phyloP scores from a whole-genome alignment of 805 yeast species.

The Kodamaea laetipori region DNA sequence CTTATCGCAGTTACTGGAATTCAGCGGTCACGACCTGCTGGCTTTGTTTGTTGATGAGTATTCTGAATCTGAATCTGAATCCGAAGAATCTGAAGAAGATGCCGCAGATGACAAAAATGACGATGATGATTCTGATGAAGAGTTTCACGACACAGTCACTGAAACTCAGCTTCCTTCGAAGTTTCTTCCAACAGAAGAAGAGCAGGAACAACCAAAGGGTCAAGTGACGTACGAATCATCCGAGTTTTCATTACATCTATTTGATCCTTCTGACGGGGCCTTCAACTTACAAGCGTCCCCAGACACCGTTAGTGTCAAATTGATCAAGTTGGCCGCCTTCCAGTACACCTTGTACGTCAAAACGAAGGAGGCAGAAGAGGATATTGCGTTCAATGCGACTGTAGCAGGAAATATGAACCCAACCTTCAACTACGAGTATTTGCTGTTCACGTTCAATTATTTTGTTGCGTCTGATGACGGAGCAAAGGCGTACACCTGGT shows the following conservation, averaged over 20 bases:
- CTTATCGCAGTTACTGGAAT: conserved; percentile 55
- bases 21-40: conserved; percentile 34
- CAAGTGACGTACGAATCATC: conserved; percentile 20
- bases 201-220: conserved; percentile 18
- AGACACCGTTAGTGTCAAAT: neutral
- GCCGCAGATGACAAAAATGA: conserved; percentile 25
- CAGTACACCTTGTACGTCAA: conserved; percentile 54
- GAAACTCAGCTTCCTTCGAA: conserved; percentile 19
- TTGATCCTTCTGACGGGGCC: conserved; percentile 40
- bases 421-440: conserved; percentile 56
- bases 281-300: conserved; percentile 4
- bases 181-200: conserved; percentile 9
- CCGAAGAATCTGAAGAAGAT: conserved; percentile 16
- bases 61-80: conserved; percentile 14
- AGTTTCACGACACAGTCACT: conserved; percentile 7
- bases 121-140: conserved; percentile 14
- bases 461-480: conserved; percentile 27
- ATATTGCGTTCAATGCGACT: conserved; percentile 13
- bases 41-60: conserved; percentile 6
- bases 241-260: conserved; percentile 49
- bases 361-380: conserved; percentile 10
- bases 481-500: conserved; percentile 54
- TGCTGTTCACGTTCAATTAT: conserved; percentile 68
- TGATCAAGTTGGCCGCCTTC: conserved; percentile 45
- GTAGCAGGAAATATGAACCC: conserved; percentile 56